A percentile compares a stretch with the other conserved stretches of the same genome.
Evolutionary conservation across 2,329 filamentous ascomycete genomes (phyloP).

Genomic region (Calonectria hongkongensis): DNA sequence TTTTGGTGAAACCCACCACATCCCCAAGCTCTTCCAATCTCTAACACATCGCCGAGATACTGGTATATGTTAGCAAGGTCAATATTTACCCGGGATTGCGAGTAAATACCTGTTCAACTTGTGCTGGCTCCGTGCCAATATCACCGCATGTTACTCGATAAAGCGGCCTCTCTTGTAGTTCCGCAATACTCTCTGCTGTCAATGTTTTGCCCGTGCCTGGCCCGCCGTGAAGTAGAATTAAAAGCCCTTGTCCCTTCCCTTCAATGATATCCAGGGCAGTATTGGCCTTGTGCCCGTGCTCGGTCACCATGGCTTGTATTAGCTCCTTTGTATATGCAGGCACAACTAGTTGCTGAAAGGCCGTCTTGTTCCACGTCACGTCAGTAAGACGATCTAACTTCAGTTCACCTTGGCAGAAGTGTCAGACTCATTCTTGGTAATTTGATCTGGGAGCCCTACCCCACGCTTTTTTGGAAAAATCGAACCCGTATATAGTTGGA

Average conservation of each 20-base stretch:
- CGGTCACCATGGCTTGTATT: conserved; percentile 38
- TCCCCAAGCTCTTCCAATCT: conserved; percentile 44
- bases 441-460: conserved; percentile 6
- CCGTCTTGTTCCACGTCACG: conserved; percentile 42
- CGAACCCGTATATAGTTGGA: conserved; percentile 24
- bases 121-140: conserved; percentile 44
- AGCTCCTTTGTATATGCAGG: conserved; percentile 33
- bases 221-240: conserved; percentile 32
- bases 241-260: conserved; percentile 33
- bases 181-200: conserved; percentile 45
- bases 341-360: conserved; percentile 39
- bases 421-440: neutral
- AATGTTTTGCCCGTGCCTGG: conserved; percentile 40
- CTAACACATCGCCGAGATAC: conserved; percentile 43
- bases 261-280: conserved; percentile 29
- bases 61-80: conserved; percentile 4
- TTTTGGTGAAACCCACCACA: conserved; percentile 29
- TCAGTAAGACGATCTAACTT: conserved; percentile 28
- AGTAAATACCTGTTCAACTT: conserved; percentile 39
- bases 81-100: accelerated
- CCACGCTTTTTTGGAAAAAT: conserved; percentile 40
- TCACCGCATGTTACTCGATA: conserved; percentile 47
- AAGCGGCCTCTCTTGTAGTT: conserved; percentile 42
- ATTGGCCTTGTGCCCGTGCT: conserved; percentile 32
- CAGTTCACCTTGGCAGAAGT: neutral